Percentiles rank a stretch among this genome's conserved stretches.
Conservation (phyloP, 1,284 basidiomycete species). For the Pseudozyma thailandica region DNA sequence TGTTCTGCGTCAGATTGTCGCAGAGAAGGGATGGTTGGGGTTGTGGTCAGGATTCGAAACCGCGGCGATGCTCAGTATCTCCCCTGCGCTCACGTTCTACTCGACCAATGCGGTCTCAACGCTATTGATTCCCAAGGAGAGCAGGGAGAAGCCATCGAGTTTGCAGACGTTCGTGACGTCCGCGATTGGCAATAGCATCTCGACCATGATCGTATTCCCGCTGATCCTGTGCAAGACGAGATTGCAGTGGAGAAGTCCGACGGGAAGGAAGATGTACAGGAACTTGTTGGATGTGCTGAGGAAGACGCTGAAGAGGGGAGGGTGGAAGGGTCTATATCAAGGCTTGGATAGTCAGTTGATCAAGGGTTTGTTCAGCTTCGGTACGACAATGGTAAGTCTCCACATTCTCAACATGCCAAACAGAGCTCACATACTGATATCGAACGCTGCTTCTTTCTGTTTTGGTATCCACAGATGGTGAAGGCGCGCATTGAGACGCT, state of each 20-base stretch:
- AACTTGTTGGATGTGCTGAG: slow-evolving; percentile 56
- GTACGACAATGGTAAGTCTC: slow-evolving; percentile 56
- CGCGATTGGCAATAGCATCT: slow-evolving; percentile 70
- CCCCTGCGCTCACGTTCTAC: slow-evolving; percentile 70
- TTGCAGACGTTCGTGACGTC: slow-evolving; percentile 69
- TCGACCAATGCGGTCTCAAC: slow-evolving; percentile 50
- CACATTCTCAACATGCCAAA: background rate
- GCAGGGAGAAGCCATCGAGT: slow-evolving; percentile 52
- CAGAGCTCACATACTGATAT: slow-evolving; percentile 1
- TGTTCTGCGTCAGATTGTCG: slow-evolving; percentile 65
- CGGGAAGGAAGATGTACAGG: slow-evolving; percentile 60
- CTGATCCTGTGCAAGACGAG: slow-evolving; percentile 70
- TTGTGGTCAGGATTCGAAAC: slow-evolving; percentile 69
- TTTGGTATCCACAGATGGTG: slow-evolving; percentile 40
- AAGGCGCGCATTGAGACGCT: slow-evolving; percentile 56
- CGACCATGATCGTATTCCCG: slow-evolving; percentile 68
- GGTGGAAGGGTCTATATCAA: slow-evolving; percentile 55
- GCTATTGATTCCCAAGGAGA: slow-evolving; percentile 57
- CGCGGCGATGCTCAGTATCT: slow-evolving; percentile 66
- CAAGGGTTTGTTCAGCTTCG: slow-evolving; percentile 58
- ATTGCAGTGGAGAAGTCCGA: slow-evolving; percentile 67
- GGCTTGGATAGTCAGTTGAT: slow-evolving; percentile 59
- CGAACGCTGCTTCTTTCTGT: background rate
- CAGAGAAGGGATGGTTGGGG: slow-evolving; percentile 67
- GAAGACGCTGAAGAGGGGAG: slow-evolving; percentile 51